Evolutionary conservation across 1,284 basidiomycete genomes (phyloP).

Genomic region (Phaffia rhodozyma): DNA sequence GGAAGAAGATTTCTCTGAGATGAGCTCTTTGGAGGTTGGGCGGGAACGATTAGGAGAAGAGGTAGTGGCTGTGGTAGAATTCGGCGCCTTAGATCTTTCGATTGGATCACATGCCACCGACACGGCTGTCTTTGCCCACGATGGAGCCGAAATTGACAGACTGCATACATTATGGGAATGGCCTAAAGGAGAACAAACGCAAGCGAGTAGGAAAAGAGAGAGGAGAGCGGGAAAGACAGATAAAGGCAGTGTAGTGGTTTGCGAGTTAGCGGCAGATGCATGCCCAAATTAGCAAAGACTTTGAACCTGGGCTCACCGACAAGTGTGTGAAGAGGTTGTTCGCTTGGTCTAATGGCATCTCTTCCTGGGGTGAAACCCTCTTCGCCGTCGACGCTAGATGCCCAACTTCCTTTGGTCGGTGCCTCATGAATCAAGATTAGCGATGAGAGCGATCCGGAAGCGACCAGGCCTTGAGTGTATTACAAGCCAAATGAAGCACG

Average conservation of each 20-base stretch:
- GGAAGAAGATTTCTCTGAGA: too few species aligned
- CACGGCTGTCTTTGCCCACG: not conserved
- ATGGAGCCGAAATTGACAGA: slow-evolving; percentile 13
- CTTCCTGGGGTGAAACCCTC: slow-evolving; percentile 9
- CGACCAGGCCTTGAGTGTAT: slow-evolving; percentile 4
- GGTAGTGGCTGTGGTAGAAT: not conserved
- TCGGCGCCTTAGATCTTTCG: not conserved
- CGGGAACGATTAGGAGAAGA: not conserved
- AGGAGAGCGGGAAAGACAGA: not conserved
- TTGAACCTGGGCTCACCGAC: not conserved
- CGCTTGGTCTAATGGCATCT: not conserved
- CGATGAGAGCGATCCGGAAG: slow-evolving; percentile 11
- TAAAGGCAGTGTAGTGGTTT: not conserved
- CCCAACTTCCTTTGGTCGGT: slow-evolving; percentile 6
- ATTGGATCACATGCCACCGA: too few species aligned
- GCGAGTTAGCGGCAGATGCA: not conserved
- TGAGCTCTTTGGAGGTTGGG: not conserved
- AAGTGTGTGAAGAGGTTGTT: slow-evolving; percentile 7
- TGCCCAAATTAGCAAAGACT: not conserved
- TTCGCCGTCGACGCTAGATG: slow-evolving; percentile 8
- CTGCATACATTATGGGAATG: slow-evolving; percentile 15
- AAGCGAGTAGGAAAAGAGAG: not conserved
- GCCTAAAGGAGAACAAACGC: not conserved
- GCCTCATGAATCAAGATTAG: slow-evolving; percentile 15
- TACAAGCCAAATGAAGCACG: not conserved